Evolutionary conservation across 2,329 filamentous ascomycete genomes (phyloP).

Genomic region (Dactylonectria estremocensis): DNA sequence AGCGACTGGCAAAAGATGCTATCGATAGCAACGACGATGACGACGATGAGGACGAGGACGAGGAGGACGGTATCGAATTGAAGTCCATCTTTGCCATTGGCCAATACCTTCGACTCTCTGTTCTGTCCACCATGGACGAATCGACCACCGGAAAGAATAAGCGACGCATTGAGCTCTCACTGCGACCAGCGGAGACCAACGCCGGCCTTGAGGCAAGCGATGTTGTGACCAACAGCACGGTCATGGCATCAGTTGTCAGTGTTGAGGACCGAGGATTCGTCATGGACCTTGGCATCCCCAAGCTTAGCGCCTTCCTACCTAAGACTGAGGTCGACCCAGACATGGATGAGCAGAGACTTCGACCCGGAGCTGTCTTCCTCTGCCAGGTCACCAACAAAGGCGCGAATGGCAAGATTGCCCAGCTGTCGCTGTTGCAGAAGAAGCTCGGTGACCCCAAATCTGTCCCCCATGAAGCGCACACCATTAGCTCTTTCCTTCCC

Average conservation of each 20-base stretch:
- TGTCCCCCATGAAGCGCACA: constrained; percentile 82
- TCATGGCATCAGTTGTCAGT: constrained; percentile 91
- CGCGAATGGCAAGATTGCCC: constrained; percentile 85
- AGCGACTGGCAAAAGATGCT: constrained; percentile 80
- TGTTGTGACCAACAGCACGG: constrained; percentile 80
- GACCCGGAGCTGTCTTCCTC: constrained; percentile 87
- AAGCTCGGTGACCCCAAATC: constrained; percentile 78
- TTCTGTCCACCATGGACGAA: constrained; percentile 83
- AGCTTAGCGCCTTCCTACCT: constrained; percentile 86
- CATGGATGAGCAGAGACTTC: constrained; percentile 76
- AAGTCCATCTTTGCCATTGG: constrained; percentile 83
- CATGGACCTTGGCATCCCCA: constrained; percentile 88
- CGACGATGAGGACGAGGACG: constrained; percentile 63
- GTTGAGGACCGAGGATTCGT: constrained; percentile 97
- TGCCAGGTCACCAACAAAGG: constrained; percentile 84
- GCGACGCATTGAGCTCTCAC: constrained; percentile 88
- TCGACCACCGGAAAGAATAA: constrained; percentile 74
- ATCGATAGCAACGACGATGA: constrained; percentile 68
- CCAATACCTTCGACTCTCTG: constrained; percentile 89
- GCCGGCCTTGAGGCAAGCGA: constrained; percentile 80
- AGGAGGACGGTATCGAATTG: constrained; percentile 77
- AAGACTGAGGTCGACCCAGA: constrained; percentile 83
- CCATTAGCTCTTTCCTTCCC: constrained; percentile 90
- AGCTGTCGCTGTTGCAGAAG: constrained; percentile 82
- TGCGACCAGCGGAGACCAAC: constrained; percentile 86